A percentile compares a stretch with the other conserved stretches of the same genome.
Evolutionary conservation across 2,329 filamentous ascomycete genomes (phyloP).

Genomic region (Amesomyces nigricolor): DNA sequence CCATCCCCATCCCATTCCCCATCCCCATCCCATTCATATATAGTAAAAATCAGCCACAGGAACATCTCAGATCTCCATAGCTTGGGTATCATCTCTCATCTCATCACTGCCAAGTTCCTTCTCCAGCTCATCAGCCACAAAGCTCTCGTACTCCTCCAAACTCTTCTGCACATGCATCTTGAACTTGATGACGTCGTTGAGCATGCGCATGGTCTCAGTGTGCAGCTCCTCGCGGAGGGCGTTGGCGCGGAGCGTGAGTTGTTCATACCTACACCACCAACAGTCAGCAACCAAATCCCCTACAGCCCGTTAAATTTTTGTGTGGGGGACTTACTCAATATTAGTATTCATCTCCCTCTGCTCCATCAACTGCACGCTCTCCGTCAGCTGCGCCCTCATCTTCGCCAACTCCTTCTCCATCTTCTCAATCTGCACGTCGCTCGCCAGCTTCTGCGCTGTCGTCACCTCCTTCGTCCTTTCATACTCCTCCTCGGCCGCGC

Average conservation of each 20-base stretch:
- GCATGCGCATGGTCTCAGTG: constrained; percentile 89
- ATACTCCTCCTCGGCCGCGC: constrained; percentile 86
- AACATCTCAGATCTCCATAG: constrained; percentile 38
- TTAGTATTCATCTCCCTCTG: constrained; percentile 95
- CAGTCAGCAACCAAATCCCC: no score
- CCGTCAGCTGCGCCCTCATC: constrained; percentile 77
- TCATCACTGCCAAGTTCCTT: constrained; percentile 67
- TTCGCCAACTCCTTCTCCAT: constrained; percentile 97
- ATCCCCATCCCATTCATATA: neutral
- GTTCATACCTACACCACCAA: constrained; percentile 65
- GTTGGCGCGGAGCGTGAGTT: constrained; percentile 78
- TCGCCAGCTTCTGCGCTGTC: constrained; percentile 78
- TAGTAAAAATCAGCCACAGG: neutral
- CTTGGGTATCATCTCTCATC: constrained; percentile 44
- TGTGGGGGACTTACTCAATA: constrained; percentile 69
- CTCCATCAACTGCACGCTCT: constrained; percentile 86
- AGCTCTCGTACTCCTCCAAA: constrained; percentile 88
- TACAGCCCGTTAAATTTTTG: no score
- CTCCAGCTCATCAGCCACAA: constrained; percentile 91
- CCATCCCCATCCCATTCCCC: no score
- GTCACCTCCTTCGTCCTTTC: constrained; percentile 87
- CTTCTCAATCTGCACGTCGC: constrained; percentile 92
- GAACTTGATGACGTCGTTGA: constrained; percentile 97
- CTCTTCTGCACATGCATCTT: constrained; percentile 94
- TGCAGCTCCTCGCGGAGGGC: constrained; percentile 93